A percentile compares a stretch with the other conserved stretches of the same genome.
phyloP scores from a whole-genome alignment of 768 basidiomycete genomes.

The Fomitopsis pulvina region DNA sequence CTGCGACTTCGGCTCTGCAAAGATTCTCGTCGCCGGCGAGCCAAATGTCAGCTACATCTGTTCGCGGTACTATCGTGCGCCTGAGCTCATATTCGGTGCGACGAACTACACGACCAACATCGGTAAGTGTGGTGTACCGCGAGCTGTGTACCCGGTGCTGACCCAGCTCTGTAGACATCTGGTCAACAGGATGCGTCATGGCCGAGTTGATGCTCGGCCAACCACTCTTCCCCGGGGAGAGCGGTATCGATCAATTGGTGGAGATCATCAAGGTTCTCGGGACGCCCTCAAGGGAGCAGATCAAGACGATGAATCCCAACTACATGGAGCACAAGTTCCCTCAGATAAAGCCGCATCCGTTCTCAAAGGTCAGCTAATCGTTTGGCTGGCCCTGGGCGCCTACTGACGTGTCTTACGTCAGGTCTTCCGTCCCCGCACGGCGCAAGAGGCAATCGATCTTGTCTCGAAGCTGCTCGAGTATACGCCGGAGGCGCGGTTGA shows the following conservation, averaged over 20 bases:
- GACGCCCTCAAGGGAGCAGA: constrained; percentile 96
- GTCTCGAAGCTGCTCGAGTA: constrained; percentile 95
- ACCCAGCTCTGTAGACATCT: constrained; percentile 62
- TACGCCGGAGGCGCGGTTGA: constrained; percentile 90
- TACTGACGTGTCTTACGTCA: constrained; percentile 24
- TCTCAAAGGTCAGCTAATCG: constrained; percentile 72
- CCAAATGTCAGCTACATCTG: constrained; percentile 99
- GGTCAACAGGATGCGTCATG: constrained; percentile 99
- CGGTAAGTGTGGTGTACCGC: constrained; percentile 44
- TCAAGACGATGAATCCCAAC: constrained; percentile 99
- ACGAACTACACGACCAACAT: constrained; percentile 99
- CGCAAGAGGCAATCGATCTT: constrained; percentile 92
- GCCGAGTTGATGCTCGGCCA: constrained; percentile 99
- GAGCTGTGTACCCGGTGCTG: background rate
- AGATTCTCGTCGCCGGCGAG: constrained; percentile 96
- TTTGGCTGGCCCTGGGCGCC: constrained; percentile 2
- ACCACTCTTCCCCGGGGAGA: constrained; percentile 97
- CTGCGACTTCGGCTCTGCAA: constrained; percentile 98
- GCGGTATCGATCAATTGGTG: constrained; percentile 97
- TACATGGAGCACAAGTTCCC: constrained; percentile 99
- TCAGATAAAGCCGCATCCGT: constrained; percentile 99
- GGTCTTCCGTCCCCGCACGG: constrained; percentile 98
- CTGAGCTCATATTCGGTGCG: constrained; percentile 98
- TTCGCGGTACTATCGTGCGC: constrained; percentile 98
- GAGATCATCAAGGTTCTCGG: constrained; percentile 99